Conservation (phyloP, 352 stramenopile genomes). For the Bremia lactucae region DNA sequence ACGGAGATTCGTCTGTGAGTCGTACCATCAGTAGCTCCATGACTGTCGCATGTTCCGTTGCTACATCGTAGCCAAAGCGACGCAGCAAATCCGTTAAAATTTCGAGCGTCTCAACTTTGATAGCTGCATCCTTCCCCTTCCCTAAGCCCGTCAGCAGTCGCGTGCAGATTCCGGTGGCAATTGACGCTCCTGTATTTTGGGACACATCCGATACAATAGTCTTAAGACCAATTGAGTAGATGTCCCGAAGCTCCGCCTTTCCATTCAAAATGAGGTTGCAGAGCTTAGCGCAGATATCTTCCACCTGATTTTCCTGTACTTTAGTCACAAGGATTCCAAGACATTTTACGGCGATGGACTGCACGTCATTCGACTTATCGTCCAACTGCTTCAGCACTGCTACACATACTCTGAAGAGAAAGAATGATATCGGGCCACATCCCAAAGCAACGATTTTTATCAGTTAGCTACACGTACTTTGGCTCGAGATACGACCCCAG, state of each 20-base stretch:
- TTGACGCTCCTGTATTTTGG: slow-evolving; percentile 76
- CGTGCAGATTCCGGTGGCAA: slow-evolving; percentile 63
- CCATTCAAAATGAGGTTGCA: slow-evolving; percentile 93
- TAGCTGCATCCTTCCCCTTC: slow-evolving; percentile 58
- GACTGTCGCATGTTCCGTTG: slow-evolving; percentile 82
- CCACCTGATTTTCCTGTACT: slow-evolving; percentile 90
- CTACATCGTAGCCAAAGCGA: slow-evolving; percentile 89
- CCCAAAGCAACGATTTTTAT: no score
- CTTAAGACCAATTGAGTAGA: slow-evolving; percentile 98
- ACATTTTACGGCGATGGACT: slow-evolving; percentile 89
- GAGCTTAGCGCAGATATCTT: slow-evolving; percentile 96
- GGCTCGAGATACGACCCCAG: slow-evolving; percentile 73
- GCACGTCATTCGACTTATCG: slow-evolving; percentile 98
- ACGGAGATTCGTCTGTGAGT: slow-evolving; percentile 67
- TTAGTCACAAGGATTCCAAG: slow-evolving; percentile 95
- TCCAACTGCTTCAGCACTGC: slow-evolving; percentile 95
- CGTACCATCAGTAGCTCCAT: slow-evolving; percentile 83
- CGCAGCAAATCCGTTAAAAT: slow-evolving; percentile 94
- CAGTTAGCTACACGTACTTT: slow-evolving; percentile 43
- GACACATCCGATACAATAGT: slow-evolving; percentile 93
- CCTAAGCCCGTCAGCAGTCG: slow-evolving; percentile 53
- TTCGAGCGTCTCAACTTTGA: slow-evolving; percentile 93
- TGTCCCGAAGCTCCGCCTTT: slow-evolving; percentile 95
- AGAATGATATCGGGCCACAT: no score
- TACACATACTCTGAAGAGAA: slow-evolving; percentile 87